These are phyloP conservation scores for Apiotrichum gracile DNA, from an alignment of 1,284 basidiomycete species.

Conservation along the genomic window DNA sequence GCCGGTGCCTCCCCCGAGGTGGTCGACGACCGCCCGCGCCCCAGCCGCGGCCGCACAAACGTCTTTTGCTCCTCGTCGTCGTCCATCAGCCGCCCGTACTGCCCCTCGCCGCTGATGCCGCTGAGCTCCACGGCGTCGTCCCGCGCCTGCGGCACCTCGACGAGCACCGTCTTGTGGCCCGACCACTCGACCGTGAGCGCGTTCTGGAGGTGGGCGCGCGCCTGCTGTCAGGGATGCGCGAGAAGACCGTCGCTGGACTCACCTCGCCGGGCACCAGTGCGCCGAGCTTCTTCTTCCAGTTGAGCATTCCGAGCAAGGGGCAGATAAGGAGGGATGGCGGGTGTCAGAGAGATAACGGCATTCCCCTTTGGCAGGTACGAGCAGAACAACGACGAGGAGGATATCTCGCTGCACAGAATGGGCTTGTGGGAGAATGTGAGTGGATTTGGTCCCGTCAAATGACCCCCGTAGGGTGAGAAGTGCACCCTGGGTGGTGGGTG, in stretches of 20 bases:
- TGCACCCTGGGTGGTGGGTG: too few species aligned
- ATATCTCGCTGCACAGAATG: background rate
- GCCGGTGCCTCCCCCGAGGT: too few species aligned
- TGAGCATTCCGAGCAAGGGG: constrained; percentile 3
- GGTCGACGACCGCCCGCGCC: background rate
- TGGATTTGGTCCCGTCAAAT: background rate
- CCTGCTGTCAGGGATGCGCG: background rate
- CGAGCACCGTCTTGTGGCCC: constrained; percentile 38
- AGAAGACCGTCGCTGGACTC: background rate
- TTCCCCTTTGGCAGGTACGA: too few species aligned
- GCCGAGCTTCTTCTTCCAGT: constrained; percentile 21
- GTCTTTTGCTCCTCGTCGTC: constrained; percentile 16
- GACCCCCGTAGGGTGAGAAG: background rate
- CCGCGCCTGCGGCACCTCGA: constrained; percentile 26
- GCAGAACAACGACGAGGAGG: too few species aligned
- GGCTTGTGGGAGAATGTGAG: background rate
- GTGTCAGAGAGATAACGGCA: background rate
- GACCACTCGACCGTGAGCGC: constrained; percentile 42
- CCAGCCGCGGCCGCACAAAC: background rate
- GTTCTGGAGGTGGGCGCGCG: constrained; percentile 28
- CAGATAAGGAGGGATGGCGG: background rate
- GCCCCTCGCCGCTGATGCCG: constrained; percentile 10
- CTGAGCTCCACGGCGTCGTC: constrained; percentile 28
- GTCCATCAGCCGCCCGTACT: constrained; percentile 29
- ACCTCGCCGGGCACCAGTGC: constrained; percentile 21